Base-by-base conservation (phyloP, 805 yeast species). In the Candida ipomoeae region DNA sequence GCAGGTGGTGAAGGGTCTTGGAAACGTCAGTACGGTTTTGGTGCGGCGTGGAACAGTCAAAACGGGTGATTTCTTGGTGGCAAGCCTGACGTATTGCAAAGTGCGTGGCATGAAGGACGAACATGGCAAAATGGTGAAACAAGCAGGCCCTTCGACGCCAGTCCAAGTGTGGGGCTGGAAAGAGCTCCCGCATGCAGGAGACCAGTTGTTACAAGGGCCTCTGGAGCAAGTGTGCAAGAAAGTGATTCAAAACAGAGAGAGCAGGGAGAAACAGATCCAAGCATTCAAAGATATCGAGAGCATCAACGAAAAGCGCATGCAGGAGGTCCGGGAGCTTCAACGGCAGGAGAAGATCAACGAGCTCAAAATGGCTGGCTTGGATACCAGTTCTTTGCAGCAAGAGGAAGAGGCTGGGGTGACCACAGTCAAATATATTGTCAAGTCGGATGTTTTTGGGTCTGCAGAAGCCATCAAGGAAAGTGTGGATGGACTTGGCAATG, bases 91-190 rank as follows among this genome's bases (percentile, higher is more conserved):
- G 0, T 88, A 84, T 72, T 89, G 97, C 67, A 87, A 87, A 62
- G 91, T 92, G 1, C 81, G 84, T 58, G 81, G 85, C 15, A 79
- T 94, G 79, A 78, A 77, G 49, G 87, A 89, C 65, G 96, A 89
- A 56, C 64, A 70, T 50, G 91, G 92, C 3, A 82, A 82, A 55
- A 50, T 74, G 0, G 66, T 89, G 7, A 80, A 82, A 51, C 52
- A 65, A 31, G 97, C 96, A 0, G 80, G 82, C 0, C 98, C 99
- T 0, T 85, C 96, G 0, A 84, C 87, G 7, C 97, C 98, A 0
- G 95, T 89, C 1, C 96, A 89, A 60, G 75, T 94, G 6, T 78
- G 88, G 64, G 99, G 99, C 0, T 94, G 99, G 99, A 90, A 87
- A 63, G 91, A 83, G 34, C 69, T 91, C 35, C 98, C 98, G 0